Conservation (phyloP, 2,329 filamentous ascomycete species). For the Colletotrichum spaethianum region DNA sequence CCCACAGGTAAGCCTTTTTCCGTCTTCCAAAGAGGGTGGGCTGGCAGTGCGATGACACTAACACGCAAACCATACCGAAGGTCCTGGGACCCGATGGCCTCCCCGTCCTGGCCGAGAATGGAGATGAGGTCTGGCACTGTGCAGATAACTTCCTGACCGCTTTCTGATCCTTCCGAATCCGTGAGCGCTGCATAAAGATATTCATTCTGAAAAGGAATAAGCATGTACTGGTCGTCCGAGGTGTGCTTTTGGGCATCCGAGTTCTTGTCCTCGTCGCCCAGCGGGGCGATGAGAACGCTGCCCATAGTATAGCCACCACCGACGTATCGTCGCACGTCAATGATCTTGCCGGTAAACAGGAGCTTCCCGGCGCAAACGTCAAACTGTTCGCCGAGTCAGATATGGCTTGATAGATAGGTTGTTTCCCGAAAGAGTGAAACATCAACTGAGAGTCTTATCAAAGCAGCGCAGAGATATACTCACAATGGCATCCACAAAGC, state of each 20-base stretch:
- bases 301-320: conserved; percentile 59
- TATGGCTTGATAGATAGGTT: not conserved
- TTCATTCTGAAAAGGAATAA: conserved; percentile 60
- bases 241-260: conserved; percentile 35
- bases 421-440: not conserved
- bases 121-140: conserved; percentile 56
- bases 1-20: conserved; percentile 52
- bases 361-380: conserved; percentile 46
- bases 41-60: conserved; percentile 63
- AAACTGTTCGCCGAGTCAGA: not conserved
- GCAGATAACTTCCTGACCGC: conserved; percentile 50
- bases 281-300: conserved; percentile 52
- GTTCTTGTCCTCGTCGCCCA: conserved; percentile 47
- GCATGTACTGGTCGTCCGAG: conserved; percentile 48
- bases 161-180: conserved; percentile 49
- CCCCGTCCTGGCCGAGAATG: conserved; percentile 59
- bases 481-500: conserved; percentile 46
- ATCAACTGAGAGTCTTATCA: not conserved
- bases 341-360: conserved; percentile 57
- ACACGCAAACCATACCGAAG: conserved; percentile 66
- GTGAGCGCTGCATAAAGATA: conserved; percentile 55
- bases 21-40: conserved; percentile 65
- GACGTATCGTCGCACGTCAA: conserved; percentile 55
- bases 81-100: conserved; percentile 65
- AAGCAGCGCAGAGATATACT: not conserved